Evolutionary conservation across 2,329 filamentous ascomycete species (phyloP).

Genomic region (Leptographium flavum): DNA sequence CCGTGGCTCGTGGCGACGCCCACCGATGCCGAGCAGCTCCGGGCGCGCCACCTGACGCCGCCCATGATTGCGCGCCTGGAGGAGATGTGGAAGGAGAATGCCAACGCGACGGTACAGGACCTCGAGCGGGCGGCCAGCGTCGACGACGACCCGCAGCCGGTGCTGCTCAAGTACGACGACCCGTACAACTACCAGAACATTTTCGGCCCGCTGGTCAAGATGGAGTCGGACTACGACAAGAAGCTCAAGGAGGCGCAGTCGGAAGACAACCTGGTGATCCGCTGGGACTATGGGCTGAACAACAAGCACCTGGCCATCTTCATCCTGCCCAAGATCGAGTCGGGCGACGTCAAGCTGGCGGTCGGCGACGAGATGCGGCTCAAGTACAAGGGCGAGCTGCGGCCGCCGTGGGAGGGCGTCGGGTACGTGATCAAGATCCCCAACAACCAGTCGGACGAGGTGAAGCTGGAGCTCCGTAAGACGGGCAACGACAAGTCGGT

Average conservation of each 20-base stretch:
- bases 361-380: constrained; percentile 98
- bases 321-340: constrained; percentile 88
- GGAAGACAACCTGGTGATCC: constrained; percentile 85
- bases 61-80: constrained; percentile 94
- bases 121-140: constrained; percentile 82
- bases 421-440: constrained; percentile 99
- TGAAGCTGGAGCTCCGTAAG: constrained; percentile 85
- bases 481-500: constrained; percentile 94
- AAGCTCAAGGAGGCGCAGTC: constrained; percentile 97
- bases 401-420: constrained; percentile 88
- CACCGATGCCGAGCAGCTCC: constrained; percentile 88
- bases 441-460: constrained; percentile 97
- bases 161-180: constrained; percentile 88
- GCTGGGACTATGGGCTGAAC: constrained; percentile 91
- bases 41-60: constrained; percentile 80
- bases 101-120: constrained; percentile 74
- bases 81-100: constrained; percentile 97
- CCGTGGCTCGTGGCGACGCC: constrained; percentile 84
- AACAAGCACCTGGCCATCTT: constrained; percentile 96
- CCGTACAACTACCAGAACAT: constrained; percentile 98
- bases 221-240: constrained; percentile 97
- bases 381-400: constrained; percentile 88
- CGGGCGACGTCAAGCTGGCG: constrained; percentile 93
- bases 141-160: constrained; percentile 88
- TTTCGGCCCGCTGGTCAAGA: constrained; percentile 94